Conservation (phyloP, 116 monocot species). For the Iris pallida region DNA sequence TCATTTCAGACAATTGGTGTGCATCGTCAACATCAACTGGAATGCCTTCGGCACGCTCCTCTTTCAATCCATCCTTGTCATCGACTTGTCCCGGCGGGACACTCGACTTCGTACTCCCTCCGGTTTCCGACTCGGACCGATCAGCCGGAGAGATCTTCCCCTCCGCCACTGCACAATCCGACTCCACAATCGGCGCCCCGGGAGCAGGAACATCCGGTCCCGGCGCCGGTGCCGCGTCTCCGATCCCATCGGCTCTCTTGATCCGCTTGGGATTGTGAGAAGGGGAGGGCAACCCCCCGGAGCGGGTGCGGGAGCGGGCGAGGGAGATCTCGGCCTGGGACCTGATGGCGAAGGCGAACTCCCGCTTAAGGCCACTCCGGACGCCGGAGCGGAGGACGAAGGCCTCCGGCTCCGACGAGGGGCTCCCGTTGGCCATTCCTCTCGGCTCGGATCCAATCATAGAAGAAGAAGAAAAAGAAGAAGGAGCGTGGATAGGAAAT, state of each 20-base stretch:
- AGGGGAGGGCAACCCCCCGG: slow-evolving; percentile 26
- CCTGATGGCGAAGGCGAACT: slow-evolving; percentile 79
- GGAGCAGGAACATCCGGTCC: not conserved
- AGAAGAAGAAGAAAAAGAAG: not conserved
- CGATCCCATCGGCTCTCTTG: slow-evolving; percentile 23
- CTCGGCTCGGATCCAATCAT: not conserved
- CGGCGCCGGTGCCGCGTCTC: not conserved
- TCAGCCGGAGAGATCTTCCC: slow-evolving; percentile 2
- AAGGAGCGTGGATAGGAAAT: not conserved
- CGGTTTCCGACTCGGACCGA: not conserved
- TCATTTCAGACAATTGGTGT: too few species aligned
- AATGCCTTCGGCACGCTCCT: too few species aligned
- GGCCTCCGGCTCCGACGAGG: slow-evolving; percentile 18
- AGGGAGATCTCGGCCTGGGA: slow-evolving; percentile 51
- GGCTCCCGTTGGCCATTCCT: slow-evolving; percentile 26
- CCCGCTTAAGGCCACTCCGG: slow-evolving; percentile 84
- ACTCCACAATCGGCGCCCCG: not conserved
- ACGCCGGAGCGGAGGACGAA: slow-evolving; percentile 62
- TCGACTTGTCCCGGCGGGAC: not conserved
- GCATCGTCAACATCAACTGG: not conserved
- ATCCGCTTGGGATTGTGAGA: slow-evolving; percentile 20
- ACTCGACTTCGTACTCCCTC: too few species aligned
- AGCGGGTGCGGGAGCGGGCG: slow-evolving; percentile 64
- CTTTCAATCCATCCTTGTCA: not conserved
- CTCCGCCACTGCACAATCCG: not conserved